phyloP scores from a whole-genome alignment of 208 protist genomes.

The Porcisia deanei region DNA sequence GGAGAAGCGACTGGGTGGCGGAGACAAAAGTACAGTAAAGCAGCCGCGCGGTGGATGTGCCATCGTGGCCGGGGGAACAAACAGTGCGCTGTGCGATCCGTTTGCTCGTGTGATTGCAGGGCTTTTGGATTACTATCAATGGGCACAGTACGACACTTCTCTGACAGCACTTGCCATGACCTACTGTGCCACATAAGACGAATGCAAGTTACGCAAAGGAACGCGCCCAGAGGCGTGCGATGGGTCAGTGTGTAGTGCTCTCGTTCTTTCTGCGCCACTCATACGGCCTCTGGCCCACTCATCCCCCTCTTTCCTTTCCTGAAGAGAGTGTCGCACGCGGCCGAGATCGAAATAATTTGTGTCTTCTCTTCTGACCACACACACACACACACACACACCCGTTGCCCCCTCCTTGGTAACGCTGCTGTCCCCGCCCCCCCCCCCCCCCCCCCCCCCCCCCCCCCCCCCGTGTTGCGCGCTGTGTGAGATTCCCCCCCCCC shows the following conservation, averaged over 20 bases:
- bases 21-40: neutral
- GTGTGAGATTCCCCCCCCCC: no score
- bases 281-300: neutral
- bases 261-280: neutral
- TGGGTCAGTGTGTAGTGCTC: no score
- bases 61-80: constrained; percentile 46
- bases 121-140: constrained; percentile 89
- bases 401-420: no score
- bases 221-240: neutral
- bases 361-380: neutral
- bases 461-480: no score
- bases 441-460: no score
- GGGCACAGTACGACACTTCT: constrained; percentile 77
- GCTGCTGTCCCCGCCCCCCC: no score
- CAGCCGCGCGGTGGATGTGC: constrained; percentile 6
- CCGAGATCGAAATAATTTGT: neutral
- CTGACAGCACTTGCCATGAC: constrained; percentile 55
- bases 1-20: neutral
- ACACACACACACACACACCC: no score
- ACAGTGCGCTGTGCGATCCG: constrained; percentile 33
- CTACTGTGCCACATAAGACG: constrained; percentile 42
- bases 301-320: neutral
- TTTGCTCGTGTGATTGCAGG: constrained; percentile 51
- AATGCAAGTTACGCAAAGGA: neutral
- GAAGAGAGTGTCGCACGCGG: no score